A percentile compares a stretch with the other conserved stretches of the same genome.
These are phyloP conservation scores for Phoma sp. DNA, from an alignment of 2,329 filamentous ascomycete species.

Conservation along the genomic window DNA sequence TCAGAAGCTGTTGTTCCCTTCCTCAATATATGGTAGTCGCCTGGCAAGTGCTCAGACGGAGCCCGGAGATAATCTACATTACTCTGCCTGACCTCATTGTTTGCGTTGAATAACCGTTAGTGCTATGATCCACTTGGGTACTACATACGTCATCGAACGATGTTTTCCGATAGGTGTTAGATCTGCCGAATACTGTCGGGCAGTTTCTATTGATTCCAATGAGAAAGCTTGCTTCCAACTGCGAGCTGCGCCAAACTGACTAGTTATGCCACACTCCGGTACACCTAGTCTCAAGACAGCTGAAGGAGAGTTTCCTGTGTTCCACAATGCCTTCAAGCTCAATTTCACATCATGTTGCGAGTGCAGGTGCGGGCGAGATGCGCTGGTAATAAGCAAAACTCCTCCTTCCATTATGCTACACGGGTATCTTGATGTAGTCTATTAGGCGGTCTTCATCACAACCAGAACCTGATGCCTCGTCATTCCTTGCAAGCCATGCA, in stretches of 20 bases:
- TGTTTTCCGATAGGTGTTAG: background rate
- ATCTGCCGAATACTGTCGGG: background rate
- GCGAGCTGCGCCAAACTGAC: too few relatives aligned
- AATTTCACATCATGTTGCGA: background rate
- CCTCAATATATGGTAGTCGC: background rate
- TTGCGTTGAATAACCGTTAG: background rate
- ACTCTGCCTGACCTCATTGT: background rate
- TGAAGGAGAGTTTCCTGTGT: too few relatives aligned
- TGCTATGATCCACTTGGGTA: background rate
- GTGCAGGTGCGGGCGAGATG: background rate
- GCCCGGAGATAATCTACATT: background rate
- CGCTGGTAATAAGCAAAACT: background rate
- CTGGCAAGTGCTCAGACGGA: background rate
- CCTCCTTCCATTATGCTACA: slow-evolving; percentile 14
- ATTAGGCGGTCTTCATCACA: slow-evolving; percentile 4
- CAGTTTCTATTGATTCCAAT: background rate
- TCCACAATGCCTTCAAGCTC: too few relatives aligned
- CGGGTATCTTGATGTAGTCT: slow-evolving; percentile 16
- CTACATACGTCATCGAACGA: slow-evolving; percentile 1
- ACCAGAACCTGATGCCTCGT: slow-evolving; percentile 3
- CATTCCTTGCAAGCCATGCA: background rate
- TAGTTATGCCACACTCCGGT: too few relatives aligned
- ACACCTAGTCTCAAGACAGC: too few relatives aligned
- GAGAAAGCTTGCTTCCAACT: background rate
- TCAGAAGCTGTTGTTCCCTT: background rate